Evolutionary conservation across 2,329 filamentous ascomycete genomes (phyloP).

Genomic region (Akanthomyces uredinophilus): DNA sequence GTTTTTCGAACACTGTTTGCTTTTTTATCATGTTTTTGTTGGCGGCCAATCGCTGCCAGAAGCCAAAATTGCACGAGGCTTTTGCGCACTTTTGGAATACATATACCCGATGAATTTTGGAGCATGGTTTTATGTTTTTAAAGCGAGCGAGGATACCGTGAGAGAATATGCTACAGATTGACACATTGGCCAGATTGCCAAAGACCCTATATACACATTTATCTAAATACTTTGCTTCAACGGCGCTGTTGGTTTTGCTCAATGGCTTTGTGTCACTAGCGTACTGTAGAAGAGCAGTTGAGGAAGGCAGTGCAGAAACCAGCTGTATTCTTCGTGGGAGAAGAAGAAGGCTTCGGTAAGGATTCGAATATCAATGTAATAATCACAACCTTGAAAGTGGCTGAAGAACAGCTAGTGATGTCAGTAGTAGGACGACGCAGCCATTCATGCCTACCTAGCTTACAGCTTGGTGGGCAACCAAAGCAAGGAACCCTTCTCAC

Average conservation of each 20-base stretch:
- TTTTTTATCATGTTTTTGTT: neutral
- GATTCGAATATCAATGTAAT: no score
- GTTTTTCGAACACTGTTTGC: neutral
- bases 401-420: no score
- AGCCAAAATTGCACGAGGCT: conserved; percentile 23
- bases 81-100: conserved; percentile 21
- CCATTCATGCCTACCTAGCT: no score
- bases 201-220: neutral
- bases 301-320: no score
- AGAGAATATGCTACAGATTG: conserved; percentile 6
- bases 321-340: no score
- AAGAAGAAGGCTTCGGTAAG: no score
- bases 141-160: conserved; percentile 10
- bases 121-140: conserved; percentile 8
- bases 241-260: neutral
- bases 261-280: no score
- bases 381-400: no score
- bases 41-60: neutral
- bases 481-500: no score
- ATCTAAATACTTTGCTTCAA: neutral
- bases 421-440: no score
- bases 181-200: conserved; percentile 3
- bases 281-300: no score
- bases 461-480: no score
- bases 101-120: conserved; percentile 10